Evolutionary conservation across 495 filamentous ascomycete genomes (phyloP).

Genomic region (Friedmanniomyces endolithicus): DNA sequence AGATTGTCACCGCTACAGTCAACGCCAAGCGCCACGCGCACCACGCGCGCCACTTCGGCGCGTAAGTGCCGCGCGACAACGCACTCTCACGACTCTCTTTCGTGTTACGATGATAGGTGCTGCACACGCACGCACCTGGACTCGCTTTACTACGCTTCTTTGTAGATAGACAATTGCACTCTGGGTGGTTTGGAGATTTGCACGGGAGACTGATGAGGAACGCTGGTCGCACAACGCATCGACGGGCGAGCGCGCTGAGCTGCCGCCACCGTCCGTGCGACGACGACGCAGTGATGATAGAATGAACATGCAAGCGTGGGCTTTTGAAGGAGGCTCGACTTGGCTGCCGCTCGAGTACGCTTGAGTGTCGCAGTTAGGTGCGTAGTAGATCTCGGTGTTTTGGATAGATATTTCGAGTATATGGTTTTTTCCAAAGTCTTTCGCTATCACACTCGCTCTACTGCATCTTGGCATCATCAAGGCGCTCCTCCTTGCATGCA

Average conservation of each 20-base stretch:
- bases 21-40: conserved; percentile 10
- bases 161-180: background rate
- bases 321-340: background rate
- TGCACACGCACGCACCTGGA: background rate
- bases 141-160: background rate
- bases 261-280: conserved; percentile 8
- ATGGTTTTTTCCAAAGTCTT: background rate
- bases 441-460: too few species aligned
- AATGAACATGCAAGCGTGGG: background rate
- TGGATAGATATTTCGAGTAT: background rate
- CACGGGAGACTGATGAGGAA: background rate
- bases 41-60: background rate
- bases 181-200: conserved; percentile 6
- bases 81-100: conserved; percentile 2
- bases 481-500: background rate
- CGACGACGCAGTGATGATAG: conserved; percentile 3
- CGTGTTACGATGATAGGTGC: background rate
- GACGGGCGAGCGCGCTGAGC: conserved; percentile 13
- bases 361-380: background rate
- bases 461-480: too few species aligned
- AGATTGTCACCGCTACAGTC: background rate
- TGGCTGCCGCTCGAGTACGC: background rate
- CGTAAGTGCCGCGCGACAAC: background rate
- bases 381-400: background rate
- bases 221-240: conserved; percentile 2